Evolutionary conservation across 768 basidiomycete species (phyloP).

Genomic region (Amyloporia xantha): DNA sequence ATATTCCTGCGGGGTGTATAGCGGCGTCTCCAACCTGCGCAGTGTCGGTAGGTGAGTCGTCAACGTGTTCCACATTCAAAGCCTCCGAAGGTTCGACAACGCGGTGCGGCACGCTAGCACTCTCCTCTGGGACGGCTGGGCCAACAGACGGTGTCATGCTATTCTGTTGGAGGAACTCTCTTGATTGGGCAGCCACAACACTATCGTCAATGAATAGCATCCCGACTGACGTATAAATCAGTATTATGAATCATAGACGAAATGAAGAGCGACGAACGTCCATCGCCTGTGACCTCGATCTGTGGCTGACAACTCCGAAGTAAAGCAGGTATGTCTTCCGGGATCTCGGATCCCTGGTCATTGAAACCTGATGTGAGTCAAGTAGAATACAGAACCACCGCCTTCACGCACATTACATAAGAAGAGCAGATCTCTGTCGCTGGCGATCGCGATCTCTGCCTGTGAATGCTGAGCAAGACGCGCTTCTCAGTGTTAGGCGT

Average conservation of each 20-base stretch:
- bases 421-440: slow-evolving; percentile 6
- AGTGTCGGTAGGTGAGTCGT: too few relatives aligned
- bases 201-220: slow-evolving; percentile 1
- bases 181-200: too few relatives aligned
- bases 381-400: not conserved
- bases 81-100: too few relatives aligned
- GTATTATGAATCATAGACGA: not conserved
- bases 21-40: too few relatives aligned
- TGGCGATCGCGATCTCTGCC: slow-evolving; percentile 9
- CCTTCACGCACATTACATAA: slow-evolving; percentile 3
- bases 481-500: not conserved
- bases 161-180: too few relatives aligned
- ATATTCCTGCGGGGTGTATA: too few relatives aligned
- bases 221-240: too few relatives aligned
- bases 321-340: not conserved
- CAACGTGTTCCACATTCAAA: too few relatives aligned
- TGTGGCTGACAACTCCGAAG: slow-evolving; percentile 1
- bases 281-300: slow-evolving; percentile 10
- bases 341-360: not conserved
- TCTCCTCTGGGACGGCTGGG: too few relatives aligned
- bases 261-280: not conserved
- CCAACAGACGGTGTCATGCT: too few relatives aligned
- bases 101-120: too few relatives aligned
- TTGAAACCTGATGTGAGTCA: slow-evolving; percentile 1
- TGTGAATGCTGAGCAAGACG: slow-evolving; percentile 3